Base-by-base conservation (phyloP, 441 rosid genomes). In the Macaranga tanarius region DNA sequence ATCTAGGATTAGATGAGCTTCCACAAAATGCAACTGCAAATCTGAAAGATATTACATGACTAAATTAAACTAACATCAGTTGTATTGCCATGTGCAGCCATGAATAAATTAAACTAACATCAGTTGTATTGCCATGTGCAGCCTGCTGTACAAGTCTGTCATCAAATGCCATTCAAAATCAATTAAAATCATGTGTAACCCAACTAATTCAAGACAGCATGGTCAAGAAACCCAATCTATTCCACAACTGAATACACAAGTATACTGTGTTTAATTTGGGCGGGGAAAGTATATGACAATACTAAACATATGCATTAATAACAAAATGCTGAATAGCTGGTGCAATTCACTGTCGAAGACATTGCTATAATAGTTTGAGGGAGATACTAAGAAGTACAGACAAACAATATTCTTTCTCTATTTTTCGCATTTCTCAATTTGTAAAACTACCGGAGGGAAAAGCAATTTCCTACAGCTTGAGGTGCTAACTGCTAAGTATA, bases 21-120 rank as follows among this genome's bases (percentile, higher is more conserved):
- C 99, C 97, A 74, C 79, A 84, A 75, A 86, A 95, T 67, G 96
- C 99, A 82, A 92, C 90, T 58, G 98, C 98, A 85, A 84, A 92
- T 80, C 99, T 95, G 83, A 71, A 81, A 80, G 67, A 75, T 15
- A 38, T 38, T 54, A 10, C 20, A 17, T 65, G 67, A 40, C 42
- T 70, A 59, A 56, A 25, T 16, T 60, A 74, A 65, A 59, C 8
- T 10, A 44, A 10, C 34, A 66, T 17, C 9, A 73, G 34, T 40
- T 28, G 8, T 51, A 60, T 40, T 34, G 52, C 20, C 42, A 48
- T 20, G 23, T 20, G 44, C 56, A 48, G n/a, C 56, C 60, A n/a
- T 65, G 67, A 40, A 51, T 70, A 59, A 56, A 25, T 16, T 60
- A 74, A 65, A 59, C 8, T 10, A 44, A 10, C 34, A 66, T 17